Evolutionary conservation across 345 rosid species (phyloP).

Genomic region (Lepidium sativum): DNA sequence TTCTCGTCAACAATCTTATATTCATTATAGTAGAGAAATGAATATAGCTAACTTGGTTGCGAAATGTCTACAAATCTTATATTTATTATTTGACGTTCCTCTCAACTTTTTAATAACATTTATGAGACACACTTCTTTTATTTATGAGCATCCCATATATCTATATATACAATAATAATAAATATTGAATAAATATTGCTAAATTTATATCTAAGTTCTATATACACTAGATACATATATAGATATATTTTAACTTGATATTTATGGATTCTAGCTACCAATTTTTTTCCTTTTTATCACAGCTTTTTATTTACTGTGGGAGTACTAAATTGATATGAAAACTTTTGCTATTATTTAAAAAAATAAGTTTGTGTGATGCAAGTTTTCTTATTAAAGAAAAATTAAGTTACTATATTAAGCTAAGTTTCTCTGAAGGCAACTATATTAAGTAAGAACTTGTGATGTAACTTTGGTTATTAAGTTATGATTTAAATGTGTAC

Average conservation of each 20-base stretch:
- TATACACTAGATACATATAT: neutral
- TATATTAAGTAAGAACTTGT: neutral
- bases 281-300: neutral
- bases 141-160: neutral
- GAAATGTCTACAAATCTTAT: too few species aligned
- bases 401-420: neutral
- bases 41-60: too few species aligned
- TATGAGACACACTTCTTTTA: slow-evolving; percentile 3
- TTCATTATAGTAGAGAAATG: too few species aligned
- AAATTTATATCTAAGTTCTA: neutral
- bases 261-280: slow-evolving; percentile 13
- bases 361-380: too few species aligned
- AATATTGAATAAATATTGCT: neutral
- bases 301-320: neutral
- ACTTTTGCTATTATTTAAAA: neutral
- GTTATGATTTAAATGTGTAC: slow-evolving; percentile 18
- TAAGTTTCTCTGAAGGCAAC: slow-evolving; percentile 1
- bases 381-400: too few species aligned
- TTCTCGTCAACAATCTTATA: too few species aligned
- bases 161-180: neutral
- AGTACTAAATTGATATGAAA: neutral
- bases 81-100: too few species aligned
- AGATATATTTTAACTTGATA: neutral
- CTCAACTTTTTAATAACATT: slow-evolving; percentile 5
- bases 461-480: neutral